Percentiles rank a stretch among this genome's conserved stretches.
phyloP scores from a whole-genome alignment of 2,329 filamentous ascomycete genomes.

The Colletotrichum gloeosporioides region DNA sequence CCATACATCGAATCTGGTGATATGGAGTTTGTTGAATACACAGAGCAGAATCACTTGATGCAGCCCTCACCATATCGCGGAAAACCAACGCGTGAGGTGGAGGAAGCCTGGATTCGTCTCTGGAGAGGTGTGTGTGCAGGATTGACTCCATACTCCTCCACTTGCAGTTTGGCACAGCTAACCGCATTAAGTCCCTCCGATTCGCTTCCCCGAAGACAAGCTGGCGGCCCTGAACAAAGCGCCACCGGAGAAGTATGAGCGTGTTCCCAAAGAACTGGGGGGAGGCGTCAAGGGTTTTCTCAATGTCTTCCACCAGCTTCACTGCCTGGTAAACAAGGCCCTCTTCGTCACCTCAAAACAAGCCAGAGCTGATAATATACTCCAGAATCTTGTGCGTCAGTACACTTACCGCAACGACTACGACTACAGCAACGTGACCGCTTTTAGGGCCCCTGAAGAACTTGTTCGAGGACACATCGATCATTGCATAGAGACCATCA shows the following conservation, averaged over 20 bases:
- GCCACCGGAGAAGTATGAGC: background rate
- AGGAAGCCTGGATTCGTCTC: slow-evolving; percentile 13
- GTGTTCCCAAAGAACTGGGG: background rate
- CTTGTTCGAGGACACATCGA: slow-evolving; percentile 26
- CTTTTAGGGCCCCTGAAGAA: background rate
- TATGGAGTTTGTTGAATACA: background rate
- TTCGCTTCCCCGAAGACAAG: background rate
- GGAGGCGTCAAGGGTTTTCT: slow-evolving; percentile 8
- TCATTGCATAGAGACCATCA: slow-evolving; percentile 36
- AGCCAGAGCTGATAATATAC: background rate
- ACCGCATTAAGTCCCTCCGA: background rate
- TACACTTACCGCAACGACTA: background rate
- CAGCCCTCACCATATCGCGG: slow-evolving; percentile 19
- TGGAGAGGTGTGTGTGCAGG: background rate
- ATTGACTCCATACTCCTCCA: background rate
- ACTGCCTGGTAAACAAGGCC: slow-evolving; percentile 11
- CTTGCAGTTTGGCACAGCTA: background rate
- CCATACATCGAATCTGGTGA: background rate
- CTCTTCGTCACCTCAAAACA: background rate
- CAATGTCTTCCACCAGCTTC: slow-evolving; percentile 22
- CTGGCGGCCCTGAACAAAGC: background rate
- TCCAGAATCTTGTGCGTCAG: slow-evolving; percentile 15
- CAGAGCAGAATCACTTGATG: slow-evolving; percentile 14
- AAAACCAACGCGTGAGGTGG: slow-evolving; percentile 7
- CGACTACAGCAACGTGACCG: slow-evolving; percentile 1